These are phyloP conservation scores for Gamsiella multidivaricata DNA, from an alignment of 192 early-diverging fungal genomes.

Conservation along the genomic window DNA sequence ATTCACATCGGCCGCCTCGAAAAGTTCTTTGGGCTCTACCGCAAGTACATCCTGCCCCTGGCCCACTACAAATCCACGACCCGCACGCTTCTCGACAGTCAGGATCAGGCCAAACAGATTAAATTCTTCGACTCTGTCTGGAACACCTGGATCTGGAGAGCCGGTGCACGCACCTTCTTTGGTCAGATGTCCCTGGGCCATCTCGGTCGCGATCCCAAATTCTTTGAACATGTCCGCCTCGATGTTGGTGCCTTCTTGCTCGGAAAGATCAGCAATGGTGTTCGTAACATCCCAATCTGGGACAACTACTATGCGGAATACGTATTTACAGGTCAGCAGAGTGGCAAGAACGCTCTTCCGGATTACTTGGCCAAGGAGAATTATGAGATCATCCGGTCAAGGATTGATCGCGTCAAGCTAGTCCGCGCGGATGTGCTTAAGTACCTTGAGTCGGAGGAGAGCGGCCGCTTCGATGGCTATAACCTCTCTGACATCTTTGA, in stretches of 20 bases:
- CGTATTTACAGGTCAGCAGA: conserved; percentile 50
- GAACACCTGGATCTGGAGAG: conserved; percentile 50
- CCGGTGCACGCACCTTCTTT: conserved; percentile 37
- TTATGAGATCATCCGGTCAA: conserved; percentile 44
- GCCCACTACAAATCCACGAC: conserved; percentile 32
- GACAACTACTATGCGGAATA: conserved; percentile 53
- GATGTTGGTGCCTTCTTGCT: conserved; percentile 49
- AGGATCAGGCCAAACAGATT: conserved; percentile 27
- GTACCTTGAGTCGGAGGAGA: conserved; percentile 48
- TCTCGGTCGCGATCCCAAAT: conserved; percentile 50
- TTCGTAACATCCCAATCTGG: conserved; percentile 50
- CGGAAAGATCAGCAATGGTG: conserved; percentile 43
- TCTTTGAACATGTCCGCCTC: conserved; percentile 51
- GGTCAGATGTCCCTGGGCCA: conserved; percentile 51
- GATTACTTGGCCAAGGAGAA: conserved; percentile 48
- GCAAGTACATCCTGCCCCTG: conserved; percentile 38
- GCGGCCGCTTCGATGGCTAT: conserved; percentile 52
- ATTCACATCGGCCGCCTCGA: conserved; percentile 52
- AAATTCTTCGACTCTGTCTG: conserved; percentile 44
- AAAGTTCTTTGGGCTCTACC: conserved; percentile 45
- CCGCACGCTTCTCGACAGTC: conserved; percentile 22
- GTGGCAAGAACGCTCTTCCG: conserved; percentile 30
- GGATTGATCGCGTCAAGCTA: conserved; percentile 40
- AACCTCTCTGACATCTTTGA: conserved; percentile 54
- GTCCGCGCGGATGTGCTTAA: conserved; percentile 45